Evolutionary conservation across 2,329 filamentous ascomycete genomes (phyloP).

Genomic region (Endocalyx cinctus): DNA sequence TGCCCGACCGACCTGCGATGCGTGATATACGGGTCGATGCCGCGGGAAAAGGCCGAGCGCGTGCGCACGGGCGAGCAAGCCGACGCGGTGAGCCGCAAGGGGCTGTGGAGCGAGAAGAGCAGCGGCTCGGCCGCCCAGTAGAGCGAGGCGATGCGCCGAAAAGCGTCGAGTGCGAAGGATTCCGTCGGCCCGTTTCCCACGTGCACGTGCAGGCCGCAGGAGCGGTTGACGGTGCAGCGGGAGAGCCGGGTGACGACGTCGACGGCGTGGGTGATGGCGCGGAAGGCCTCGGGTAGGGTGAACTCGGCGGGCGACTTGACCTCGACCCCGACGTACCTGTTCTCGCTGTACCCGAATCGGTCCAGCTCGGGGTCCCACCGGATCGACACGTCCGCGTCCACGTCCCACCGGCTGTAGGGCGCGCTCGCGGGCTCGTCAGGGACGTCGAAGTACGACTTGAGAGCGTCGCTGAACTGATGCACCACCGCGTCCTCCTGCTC

Average conservation of each 20-base stretch:
- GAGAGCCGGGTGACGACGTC: conserved; percentile 4
- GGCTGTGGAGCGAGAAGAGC: conserved; percentile 9
- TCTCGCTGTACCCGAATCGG: conserved; percentile 1
- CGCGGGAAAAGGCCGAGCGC: not conserved
- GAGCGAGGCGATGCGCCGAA: conserved; percentile 9
- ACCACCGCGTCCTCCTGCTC: not conserved
- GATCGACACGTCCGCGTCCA: conserved; percentile 1
- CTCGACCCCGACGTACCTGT: conserved; percentile 8
- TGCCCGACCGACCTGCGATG: no score
- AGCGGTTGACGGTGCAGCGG: conserved; percentile 8
- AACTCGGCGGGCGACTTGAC: conserved; percentile 8
- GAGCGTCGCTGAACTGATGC: not conserved
- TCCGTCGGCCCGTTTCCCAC: conserved; percentile 12
- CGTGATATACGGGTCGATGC: not conserved
- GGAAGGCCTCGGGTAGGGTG: conserved; percentile 7
- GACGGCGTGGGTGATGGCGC: conserved; percentile 8
- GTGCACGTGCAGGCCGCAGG: conserved; percentile 16
- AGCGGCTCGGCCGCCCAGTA: conserved; percentile 12
- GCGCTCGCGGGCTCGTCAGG: not conserved
- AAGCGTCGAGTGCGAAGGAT: conserved; percentile 3
- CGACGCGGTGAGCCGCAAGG: not conserved
- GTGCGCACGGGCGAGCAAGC: not conserved
- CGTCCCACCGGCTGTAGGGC: not conserved
- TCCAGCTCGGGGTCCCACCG: not conserved
- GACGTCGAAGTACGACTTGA: not conserved